Evolutionary conservation across 2,329 filamentous ascomycete species (phyloP).

Genomic region (Fusarium anguioides): DNA sequence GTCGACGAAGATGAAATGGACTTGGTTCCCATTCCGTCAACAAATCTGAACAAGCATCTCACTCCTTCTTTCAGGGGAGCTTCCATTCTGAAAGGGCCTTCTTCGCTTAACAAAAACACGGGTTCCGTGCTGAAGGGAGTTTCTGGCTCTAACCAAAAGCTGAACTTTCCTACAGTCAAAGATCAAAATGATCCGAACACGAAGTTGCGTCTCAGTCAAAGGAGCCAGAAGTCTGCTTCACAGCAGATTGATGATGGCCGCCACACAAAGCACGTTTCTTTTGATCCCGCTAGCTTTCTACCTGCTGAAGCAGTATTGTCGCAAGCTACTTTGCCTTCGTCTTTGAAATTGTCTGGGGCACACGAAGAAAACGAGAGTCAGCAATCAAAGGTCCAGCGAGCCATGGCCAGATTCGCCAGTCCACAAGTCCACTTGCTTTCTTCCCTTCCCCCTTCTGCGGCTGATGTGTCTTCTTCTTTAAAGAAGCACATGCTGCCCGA

Average conservation of each 20-base stretch:
- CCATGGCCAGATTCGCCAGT: slow-evolving; percentile 19
- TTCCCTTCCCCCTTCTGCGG: slow-evolving; percentile 44
- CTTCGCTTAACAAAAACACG: background rate
- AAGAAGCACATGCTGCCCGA: slow-evolving; percentile 61
- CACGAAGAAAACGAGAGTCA: slow-evolving; percentile 7
- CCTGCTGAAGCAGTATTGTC: slow-evolving; percentile 1
- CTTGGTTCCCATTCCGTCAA: slow-evolving; percentile 24
- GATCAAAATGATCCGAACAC: slow-evolving; percentile 75
- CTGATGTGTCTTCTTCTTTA: slow-evolving; percentile 37
- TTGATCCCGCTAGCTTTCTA: slow-evolving; percentile 31
- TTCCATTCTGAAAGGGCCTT: slow-evolving; percentile 8
- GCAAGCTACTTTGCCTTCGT: slow-evolving; percentile 22
- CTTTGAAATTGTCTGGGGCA: slow-evolving; percentile 23
- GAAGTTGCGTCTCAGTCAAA: slow-evolving; percentile 73
- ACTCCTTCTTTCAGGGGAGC: slow-evolving; percentile 1
- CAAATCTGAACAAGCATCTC: background rate
- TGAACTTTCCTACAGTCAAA: slow-evolving; percentile 82
- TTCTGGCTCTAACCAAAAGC: slow-evolving; percentile 52
- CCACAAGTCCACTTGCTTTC: slow-evolving; percentile 41
- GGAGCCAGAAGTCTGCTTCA: slow-evolving; percentile 57
- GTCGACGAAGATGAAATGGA: slow-evolving; percentile 13
- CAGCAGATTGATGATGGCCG: slow-evolving; percentile 59
- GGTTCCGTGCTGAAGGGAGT: slow-evolving; percentile 7
- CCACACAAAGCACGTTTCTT: slow-evolving; percentile 38
- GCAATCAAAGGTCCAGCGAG: slow-evolving; percentile 27